Base-by-base conservation (phyloP, 1,284 basidiomycete species). In the Naganishia albida region DNA sequence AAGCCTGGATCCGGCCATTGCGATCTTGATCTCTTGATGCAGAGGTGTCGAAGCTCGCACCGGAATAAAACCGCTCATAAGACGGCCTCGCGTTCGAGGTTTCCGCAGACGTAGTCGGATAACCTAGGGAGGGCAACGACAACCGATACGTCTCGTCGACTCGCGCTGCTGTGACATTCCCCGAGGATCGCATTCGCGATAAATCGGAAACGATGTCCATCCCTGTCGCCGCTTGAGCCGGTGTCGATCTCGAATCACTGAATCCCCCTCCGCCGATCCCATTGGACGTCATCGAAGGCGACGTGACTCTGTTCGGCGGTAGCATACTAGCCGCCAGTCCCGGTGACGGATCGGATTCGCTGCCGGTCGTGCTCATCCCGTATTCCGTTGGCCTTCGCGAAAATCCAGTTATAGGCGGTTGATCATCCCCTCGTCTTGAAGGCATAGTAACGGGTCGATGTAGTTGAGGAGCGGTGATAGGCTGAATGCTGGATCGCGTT, bases 121-220 rank as follows among this genome's bases (percentile, higher is more conserved):
- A 59, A 10, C 28, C 28, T 16, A 49, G 49, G n/a, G 57, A 16
- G 3, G 57, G 44, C 26, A 48, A 25, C 16, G 46, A 28, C 23
- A 60, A 15, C 43, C 57, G 30, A 40, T 50, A 60, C 2, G 38
- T 49, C 12, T 49, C 57, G 39, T 60, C 28, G n/a, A 39, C 51
- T 30, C 51, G 38, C 2, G 23, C 25, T 40, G 46, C 57, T 2
- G 20, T 40, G 2, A 46, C 38, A 7, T 30, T 25, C 20, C 34
- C 34, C 2, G 57, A 49, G 25, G 57, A 60, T 4, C 57, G 46
- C 57, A 60, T 50, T 23, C 26, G 44, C 23, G 57, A 60, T 15
- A 60, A 46, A 15, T 60, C 57, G n/a, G 57, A 60, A 4, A 60
- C 57, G 34, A 60, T 48, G n/a, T 60, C 57, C 57, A 60, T 60